phyloP scores from a whole-genome alignment of 2,329 filamentous ascomycete genomes.

The Scedosporium boydii region DNA sequence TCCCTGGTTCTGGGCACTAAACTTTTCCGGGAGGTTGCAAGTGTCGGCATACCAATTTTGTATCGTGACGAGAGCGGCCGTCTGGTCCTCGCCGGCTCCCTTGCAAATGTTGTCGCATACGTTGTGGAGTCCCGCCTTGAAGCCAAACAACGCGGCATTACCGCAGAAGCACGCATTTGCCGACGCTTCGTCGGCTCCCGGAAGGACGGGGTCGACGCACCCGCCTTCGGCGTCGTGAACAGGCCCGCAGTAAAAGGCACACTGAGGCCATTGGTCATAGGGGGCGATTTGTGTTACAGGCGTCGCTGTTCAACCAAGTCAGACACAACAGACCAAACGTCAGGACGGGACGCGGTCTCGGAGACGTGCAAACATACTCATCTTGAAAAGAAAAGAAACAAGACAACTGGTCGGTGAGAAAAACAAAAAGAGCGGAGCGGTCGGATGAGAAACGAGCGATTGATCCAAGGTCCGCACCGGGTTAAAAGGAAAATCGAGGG shows the following conservation, averaged over 20 bases:
- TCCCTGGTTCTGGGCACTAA: constrained; percentile 9
- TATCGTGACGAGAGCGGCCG: constrained; percentile 42
- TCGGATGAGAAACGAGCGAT: no score
- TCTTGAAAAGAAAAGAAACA: neutral
- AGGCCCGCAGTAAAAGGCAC: constrained; percentile 47
- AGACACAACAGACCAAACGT: neutral
- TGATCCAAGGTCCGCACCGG: no score
- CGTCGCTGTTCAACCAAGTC: neutral
- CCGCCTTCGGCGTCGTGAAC: constrained; percentile 62
- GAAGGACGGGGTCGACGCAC: constrained; percentile 53
- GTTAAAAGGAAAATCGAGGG: no score
- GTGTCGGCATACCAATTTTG: constrained; percentile 61
- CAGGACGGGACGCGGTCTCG: neutral
- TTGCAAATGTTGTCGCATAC: constrained; percentile 54
- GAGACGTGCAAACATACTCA: neutral
- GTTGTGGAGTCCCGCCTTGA: constrained; percentile 45
- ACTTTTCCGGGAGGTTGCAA: constrained; percentile 38
- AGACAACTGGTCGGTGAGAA: neutral
- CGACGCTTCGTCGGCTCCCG: constrained; percentile 35
- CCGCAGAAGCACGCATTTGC: constrained; percentile 69
- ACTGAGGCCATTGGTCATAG: constrained; percentile 50
- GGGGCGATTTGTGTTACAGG: constrained; percentile 43
- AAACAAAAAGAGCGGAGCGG: no score
- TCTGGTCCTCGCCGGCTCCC: constrained; percentile 15
- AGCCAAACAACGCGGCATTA: constrained; percentile 46